These are phyloP conservation scores for Ophiocordyceps robertsii DNA, from an alignment of 2,329 filamentous ascomycete species.

Conservation along the genomic window DNA sequence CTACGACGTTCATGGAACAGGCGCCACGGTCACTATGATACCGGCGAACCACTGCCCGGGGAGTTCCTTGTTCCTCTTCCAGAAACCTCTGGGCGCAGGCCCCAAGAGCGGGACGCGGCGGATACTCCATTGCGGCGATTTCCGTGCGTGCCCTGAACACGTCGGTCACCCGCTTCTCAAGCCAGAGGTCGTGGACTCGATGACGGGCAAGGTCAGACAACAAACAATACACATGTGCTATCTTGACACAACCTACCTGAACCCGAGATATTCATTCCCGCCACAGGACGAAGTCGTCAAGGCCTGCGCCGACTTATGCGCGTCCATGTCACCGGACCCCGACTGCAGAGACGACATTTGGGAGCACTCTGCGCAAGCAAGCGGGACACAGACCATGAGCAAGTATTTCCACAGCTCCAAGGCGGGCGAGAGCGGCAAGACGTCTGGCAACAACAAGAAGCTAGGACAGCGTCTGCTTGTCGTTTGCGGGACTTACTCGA, in stretches of 20 bases:
- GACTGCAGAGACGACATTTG: slow-evolving; percentile 32
- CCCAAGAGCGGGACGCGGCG: slow-evolving; percentile 52
- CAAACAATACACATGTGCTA: slow-evolving; percentile 94
- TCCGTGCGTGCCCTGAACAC: slow-evolving; percentile 78
- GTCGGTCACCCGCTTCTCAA: slow-evolving; percentile 68
- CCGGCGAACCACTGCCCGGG: slow-evolving; percentile 94
- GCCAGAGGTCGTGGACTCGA: slow-evolving; percentile 57
- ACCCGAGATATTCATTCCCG: slow-evolving; percentile 89
- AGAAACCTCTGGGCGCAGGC: slow-evolving; percentile 57
- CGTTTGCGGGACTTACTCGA: slow-evolving; percentile 92
- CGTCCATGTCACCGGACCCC: slow-evolving; percentile 56
- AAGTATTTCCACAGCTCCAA: slow-evolving; percentile 35
- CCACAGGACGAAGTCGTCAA: slow-evolving; percentile 76
- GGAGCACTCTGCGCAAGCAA: slow-evolving; percentile 27
- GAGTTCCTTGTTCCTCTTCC: slow-evolving; percentile 84
- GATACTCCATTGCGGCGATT: slow-evolving; percentile 91
- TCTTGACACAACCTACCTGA: slow-evolving; percentile 92
- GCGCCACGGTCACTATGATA: slow-evolving; percentile 85
- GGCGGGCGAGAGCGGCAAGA: slow-evolving; percentile 14
- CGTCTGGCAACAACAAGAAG: slow-evolving; percentile 10
- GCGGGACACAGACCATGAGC: slow-evolving; percentile 31
- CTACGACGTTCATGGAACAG: slow-evolving; percentile 66
- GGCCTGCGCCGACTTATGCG: slow-evolving; percentile 78
- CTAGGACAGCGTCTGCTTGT: slow-evolving; percentile 58
- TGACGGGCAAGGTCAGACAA: slow-evolving; percentile 58